A percentile compares a stretch with the other conserved stretches of the same genome.
Conservation (phyloP, 768 basidiomycete genomes). For the Agaricus blazei region DNA sequence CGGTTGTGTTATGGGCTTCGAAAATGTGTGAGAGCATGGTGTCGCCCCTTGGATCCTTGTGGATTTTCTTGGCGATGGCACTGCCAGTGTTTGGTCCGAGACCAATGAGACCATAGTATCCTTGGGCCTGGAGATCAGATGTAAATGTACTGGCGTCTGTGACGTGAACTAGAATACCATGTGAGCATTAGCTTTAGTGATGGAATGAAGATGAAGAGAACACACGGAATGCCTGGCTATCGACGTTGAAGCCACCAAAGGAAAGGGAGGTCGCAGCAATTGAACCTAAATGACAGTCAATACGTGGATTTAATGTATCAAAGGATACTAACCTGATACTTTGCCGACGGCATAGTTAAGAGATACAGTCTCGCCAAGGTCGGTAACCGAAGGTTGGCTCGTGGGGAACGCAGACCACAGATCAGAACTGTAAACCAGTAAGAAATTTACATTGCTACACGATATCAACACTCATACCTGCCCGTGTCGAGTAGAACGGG, state of each 20-base stretch:
- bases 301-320: not conserved
- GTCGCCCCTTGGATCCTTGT: conserved; percentile 41
- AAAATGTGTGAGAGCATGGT: conserved; percentile 65
- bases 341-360: conserved; percentile 67
- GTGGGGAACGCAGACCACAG: conserved; percentile 60
- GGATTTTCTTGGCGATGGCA: conserved; percentile 51
- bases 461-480: conserved; percentile 38
- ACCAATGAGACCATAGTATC: conserved; percentile 69
- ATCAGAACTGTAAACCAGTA: conserved; percentile 49
- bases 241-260: conserved; percentile 53
- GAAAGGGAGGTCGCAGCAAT: conserved; percentile 47
- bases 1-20: conserved; percentile 43
- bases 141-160: conserved; percentile 60
- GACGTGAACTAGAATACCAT: conserved; percentile 47
- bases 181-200: not conserved
- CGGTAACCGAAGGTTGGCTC: conserved; percentile 41
- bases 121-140: conserved; percentile 51
- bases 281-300: conserved; percentile 34
- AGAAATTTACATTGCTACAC: not conserved
- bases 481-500: conserved; percentile 73
- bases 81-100: conserved; percentile 77
- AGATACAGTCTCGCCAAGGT: conserved; percentile 51
- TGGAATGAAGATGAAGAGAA: conserved; percentile 12
- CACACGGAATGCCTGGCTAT: conserved; percentile 65
- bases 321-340: conserved; percentile 43